Percentiles rank a stretch among this genome's conserved stretches.
Evolutionary conservation across 1,284 basidiomycete genomes (phyloP).

Genomic region (Leucoagaricus sp.): DNA sequence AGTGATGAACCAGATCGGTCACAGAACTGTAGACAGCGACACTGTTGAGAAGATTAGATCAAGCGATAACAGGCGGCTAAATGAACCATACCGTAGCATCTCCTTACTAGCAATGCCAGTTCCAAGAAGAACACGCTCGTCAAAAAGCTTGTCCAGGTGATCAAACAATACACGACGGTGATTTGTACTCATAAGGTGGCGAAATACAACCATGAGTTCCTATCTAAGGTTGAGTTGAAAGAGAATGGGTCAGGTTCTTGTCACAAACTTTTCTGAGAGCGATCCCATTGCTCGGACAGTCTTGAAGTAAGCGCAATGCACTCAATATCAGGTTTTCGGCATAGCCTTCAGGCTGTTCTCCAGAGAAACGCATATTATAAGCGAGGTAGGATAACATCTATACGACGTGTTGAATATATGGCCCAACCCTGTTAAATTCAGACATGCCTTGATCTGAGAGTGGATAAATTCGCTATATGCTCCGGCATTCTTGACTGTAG

Average conservation of each 20-base stretch:
- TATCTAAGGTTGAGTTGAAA: constrained; percentile 31
- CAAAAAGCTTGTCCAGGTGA: constrained; percentile 88
- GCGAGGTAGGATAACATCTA: constrained; percentile 93
- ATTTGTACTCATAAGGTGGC: constrained; percentile 86
- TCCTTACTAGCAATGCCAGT: constrained; percentile 82
- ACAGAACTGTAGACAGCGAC: constrained; percentile 87
- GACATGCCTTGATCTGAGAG: constrained; percentile 86
- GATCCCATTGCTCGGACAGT: constrained; percentile 91
- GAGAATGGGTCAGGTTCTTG: neutral
- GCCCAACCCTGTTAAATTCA: constrained; percentile 3
- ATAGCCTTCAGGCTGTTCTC: constrained; percentile 76
- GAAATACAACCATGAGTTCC: constrained; percentile 93
- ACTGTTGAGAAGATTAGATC: constrained; percentile 38
- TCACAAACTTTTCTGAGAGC: constrained; percentile 68
- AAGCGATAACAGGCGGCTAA: neutral
- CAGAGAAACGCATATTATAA: constrained; percentile 72
- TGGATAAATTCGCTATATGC: constrained; percentile 90
- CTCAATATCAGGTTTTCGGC: constrained; percentile 83
- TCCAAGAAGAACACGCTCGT: constrained; percentile 92
- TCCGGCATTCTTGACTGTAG: constrained; percentile 73
- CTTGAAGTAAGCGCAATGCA: constrained; percentile 87
- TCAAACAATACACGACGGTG: constrained; percentile 83
- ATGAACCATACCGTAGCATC: constrained; percentile 65
- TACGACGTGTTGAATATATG: constrained; percentile 14
- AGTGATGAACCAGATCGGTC: constrained; percentile 93